phyloP scores from a whole-genome alignment of 306 rosid genomes.

The Dalbergia cultrata region DNA sequence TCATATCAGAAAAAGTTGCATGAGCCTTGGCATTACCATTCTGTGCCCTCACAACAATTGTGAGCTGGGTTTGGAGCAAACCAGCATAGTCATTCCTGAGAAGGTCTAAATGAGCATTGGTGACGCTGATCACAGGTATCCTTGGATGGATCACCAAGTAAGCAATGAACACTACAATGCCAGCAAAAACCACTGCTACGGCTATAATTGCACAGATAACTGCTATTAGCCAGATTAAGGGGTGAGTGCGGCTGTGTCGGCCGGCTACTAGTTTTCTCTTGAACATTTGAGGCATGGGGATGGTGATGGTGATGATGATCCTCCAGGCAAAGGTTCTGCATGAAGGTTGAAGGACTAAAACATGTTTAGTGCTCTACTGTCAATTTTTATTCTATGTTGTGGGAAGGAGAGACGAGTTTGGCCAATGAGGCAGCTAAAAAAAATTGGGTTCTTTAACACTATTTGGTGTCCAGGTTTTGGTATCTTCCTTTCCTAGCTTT shows the following conservation, averaged over 20 bases:
- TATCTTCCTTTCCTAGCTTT: conserved; percentile 74
- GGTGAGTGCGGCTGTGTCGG: conserved; percentile 58
- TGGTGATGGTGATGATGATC: neutral
- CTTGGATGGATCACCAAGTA: conserved; percentile 81
- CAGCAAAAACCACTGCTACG: conserved; percentile 57
- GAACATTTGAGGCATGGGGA: conserved; percentile 36
- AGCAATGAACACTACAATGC: conserved; percentile 64
- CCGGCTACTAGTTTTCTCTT: conserved; percentile 20
- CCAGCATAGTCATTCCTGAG: conserved; percentile 61
- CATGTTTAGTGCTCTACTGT: neutral
- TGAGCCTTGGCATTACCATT: conserved; percentile 83
- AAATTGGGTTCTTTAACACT: conserved; percentile 44
- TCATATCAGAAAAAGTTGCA: conserved; percentile 66
- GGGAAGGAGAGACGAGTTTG: conserved; percentile 22
- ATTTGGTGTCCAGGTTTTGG: conserved; percentile 71
- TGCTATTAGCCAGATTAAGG: conserved; percentile 70
- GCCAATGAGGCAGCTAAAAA: conserved; percentile 29
- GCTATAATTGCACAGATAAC: conserved; percentile 70
- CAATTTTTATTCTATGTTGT: conserved; percentile 32
- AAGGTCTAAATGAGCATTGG: conserved; percentile 61
- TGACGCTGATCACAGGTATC: conserved; percentile 65
- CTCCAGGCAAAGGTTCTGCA: conserved; percentile 35
- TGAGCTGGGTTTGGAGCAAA: conserved; percentile 62
- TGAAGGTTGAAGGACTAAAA: conserved; percentile 39
- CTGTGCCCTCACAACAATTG: conserved; percentile 62